Evolutionary conservation across 108 stramenopile species (phyloP), one percentile per base, ranked within the genome.

Genomic region (Chaetoceros muelleri): DNA sequence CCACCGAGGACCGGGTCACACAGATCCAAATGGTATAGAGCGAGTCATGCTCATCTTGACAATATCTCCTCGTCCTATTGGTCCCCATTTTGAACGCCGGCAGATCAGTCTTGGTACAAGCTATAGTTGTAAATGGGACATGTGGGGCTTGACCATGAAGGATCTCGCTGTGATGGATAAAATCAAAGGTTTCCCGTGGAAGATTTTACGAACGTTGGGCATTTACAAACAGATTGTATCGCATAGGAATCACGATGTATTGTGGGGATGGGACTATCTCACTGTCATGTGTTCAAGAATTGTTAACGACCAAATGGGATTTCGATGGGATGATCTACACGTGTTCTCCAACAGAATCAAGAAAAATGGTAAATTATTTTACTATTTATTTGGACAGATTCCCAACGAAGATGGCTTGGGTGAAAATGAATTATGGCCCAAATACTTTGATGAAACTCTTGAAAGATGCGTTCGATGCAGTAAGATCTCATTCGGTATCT

Each of bases 41-140:
- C 57, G 82, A 30, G 77, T 76, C 1, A 58, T 79, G 20, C 51
- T 83, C 7, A 72, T 83, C 53, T 53, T 75, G 24, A 83, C 75
- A 1, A 74, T 83, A 71, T 75, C 76, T 13, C 74, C 76, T 16
- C 67, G 81, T 10, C 81, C 81, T 20, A 54, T 46, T 27, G 49
- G 47, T 7, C 53, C 26, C 1, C 22, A 53, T 3, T 50, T 72
- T 46, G 78, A 75, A 56, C 63, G 67, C 2, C 44, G 78, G 34
- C 34, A 51, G 57, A 66, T 79, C 48, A 62, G 60, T 49, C 66
- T 65, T 20, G 81, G 76, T 30, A 76, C 71, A 16, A 65, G 68
- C 18, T 82, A 82, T 52, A 70, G 67, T 1, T 24, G 78, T 3
- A 48, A 60, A 16, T 82, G 81, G 81, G 47, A 65, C 28, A 70